Evolutionary conservation across 371 early-diverging fungal genomes (phyloP).

Genomic region (Rhizopus stolonifer): DNA sequence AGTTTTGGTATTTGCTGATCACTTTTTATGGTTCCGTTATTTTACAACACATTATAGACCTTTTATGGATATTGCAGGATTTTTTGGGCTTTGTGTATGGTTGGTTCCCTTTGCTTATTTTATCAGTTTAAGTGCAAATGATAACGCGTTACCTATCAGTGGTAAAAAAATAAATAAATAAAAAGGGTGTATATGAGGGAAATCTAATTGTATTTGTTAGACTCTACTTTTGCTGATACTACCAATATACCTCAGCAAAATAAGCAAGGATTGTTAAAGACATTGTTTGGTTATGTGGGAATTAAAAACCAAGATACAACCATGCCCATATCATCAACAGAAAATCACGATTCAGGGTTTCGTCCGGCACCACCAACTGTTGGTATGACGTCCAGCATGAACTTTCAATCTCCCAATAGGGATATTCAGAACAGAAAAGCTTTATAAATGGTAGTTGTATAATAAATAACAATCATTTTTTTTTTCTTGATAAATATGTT

Average conservation of each 20-base stretch:
- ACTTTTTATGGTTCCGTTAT: constrained; percentile 86
- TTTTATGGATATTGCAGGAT: constrained; percentile 78
- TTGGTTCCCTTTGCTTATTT: constrained; percentile 85
- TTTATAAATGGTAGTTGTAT: not conserved
- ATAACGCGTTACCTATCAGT: constrained; percentile 77
- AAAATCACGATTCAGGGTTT: not conserved
- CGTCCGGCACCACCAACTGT: not conserved
- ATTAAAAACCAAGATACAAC: constrained; percentile 18
- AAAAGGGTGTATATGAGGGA: constrained; percentile 1
- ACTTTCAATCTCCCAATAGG: constrained; percentile 12
- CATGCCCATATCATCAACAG: constrained; percentile 4
- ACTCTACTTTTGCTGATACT: constrained; percentile 17
- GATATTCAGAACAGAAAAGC: constrained; percentile 23
- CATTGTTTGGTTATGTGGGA: constrained; percentile 11
- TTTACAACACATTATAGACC: constrained; percentile 67
- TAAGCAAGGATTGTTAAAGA: constrained; percentile 26
- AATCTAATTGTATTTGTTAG: not conserved
- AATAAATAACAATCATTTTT: not conserved
- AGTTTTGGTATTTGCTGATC: constrained; percentile 80
- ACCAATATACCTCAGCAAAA: constrained; percentile 14
- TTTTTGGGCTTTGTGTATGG: constrained; percentile 89
- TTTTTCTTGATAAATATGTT: not conserved
- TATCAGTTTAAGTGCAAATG: constrained; percentile 83
- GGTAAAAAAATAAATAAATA: constrained; percentile 27
- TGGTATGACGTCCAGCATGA: not conserved